phyloP scores from a whole-genome alignment of 768 basidiomycete genomes.

The Lanmaoa rubissima region DNA sequence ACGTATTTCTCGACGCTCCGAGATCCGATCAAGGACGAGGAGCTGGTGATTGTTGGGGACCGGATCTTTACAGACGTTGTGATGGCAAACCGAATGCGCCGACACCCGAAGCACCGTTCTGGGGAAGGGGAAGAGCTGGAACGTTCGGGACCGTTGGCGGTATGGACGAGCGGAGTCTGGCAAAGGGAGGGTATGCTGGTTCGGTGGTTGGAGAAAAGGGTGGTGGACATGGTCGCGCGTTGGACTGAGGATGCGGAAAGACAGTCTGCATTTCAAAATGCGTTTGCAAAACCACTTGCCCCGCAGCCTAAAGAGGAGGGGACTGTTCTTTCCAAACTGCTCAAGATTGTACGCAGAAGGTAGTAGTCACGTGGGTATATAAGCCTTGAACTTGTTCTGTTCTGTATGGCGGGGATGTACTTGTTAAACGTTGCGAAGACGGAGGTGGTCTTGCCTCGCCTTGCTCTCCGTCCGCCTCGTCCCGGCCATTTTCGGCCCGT shows the following conservation, averaged over 20 bases:
- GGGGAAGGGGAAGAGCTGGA: neutral
- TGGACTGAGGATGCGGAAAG: slow-evolving; percentile 27
- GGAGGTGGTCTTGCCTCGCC: neutral
- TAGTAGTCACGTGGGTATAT: slow-evolving; percentile 5
- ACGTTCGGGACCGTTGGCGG: slow-evolving; percentile 52
- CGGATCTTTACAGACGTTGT: slow-evolving; percentile 90
- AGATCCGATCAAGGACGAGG: slow-evolving; percentile 54
- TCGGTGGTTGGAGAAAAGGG: slow-evolving; percentile 54
- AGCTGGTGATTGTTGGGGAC: slow-evolving; percentile 86
- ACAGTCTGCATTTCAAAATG: neutral
- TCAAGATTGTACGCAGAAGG: neutral
- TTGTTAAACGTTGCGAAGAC: neutral
- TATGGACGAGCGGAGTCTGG: slow-evolving; percentile 76
- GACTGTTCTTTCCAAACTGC: neutral
- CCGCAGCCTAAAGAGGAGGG: neutral
- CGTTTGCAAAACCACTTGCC: neutral
- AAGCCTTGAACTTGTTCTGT: too few species aligned
- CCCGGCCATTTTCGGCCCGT: neutral
- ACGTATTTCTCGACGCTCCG: slow-evolving; percentile 68
- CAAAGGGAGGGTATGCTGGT: slow-evolving; percentile 57
- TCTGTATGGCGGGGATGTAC: neutral
- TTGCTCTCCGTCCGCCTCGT: neutral
- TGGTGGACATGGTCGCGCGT: slow-evolving; percentile 47
- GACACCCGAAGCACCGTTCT: slow-evolving; percentile 1
- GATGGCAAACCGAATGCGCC: slow-evolving; percentile 70